A percentile compares a stretch with the other conserved stretches of the same genome.
Evolutionary conservation across 2,329 filamentous ascomycete genomes (phyloP).

Genomic region (Pseudocercospora eumusae): DNA sequence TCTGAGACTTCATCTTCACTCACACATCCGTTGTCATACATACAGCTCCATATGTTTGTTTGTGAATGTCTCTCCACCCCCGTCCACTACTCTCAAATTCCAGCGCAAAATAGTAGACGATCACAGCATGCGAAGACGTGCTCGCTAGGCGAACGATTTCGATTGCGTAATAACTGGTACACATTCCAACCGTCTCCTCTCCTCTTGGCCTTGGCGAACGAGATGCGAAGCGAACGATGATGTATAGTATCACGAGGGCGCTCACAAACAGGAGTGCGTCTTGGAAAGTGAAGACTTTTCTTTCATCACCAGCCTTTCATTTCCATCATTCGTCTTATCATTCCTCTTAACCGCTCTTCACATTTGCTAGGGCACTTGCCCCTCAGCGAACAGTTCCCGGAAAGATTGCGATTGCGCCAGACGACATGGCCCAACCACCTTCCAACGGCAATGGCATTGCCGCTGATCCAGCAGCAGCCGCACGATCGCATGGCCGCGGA

Average conservation of each 20-base stretch:
- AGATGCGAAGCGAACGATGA: background rate
- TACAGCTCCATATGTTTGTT: background rate
- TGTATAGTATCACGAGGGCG: slow-evolving; percentile 3
- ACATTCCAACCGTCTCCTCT: background rate
- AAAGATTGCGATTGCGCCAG: background rate
- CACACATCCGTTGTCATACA: background rate
- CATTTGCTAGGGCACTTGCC: background rate
- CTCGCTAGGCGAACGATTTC: background rate
- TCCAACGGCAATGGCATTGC: background rate
- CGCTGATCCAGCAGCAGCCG: background rate
- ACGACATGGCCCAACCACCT: slow-evolving; percentile 13
- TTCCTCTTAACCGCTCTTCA: background rate
- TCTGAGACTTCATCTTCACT: slow-evolving; percentile 1
- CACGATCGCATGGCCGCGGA: slow-evolving; percentile 64
- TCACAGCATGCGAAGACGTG: background rate
- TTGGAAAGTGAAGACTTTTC: slow-evolving; percentile 8
- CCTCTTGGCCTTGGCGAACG: background rate
- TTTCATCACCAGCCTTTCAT: background rate
- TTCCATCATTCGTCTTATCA: background rate
- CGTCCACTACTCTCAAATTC: background rate
- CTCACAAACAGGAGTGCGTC: background rate
- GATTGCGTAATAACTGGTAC: slow-evolving; percentile 8
- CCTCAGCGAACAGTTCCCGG: background rate
- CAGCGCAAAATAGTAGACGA: background rate
- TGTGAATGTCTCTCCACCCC: background rate